Evolutionary conservation across 176 grass and related monocot species (phyloP).

Genomic region (Aegilops bicornis): DNA sequence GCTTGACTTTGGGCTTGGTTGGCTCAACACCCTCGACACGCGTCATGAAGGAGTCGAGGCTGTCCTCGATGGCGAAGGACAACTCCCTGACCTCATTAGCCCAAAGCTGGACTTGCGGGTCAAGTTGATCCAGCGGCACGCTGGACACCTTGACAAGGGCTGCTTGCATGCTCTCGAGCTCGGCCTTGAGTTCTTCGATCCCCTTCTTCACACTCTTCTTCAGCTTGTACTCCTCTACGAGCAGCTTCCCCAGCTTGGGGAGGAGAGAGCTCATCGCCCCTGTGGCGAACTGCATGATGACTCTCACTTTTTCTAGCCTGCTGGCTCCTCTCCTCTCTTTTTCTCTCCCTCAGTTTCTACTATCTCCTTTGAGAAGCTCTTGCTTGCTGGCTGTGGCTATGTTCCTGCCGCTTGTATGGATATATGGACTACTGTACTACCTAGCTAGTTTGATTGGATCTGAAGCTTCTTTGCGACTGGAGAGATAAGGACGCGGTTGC

Average conservation of each 20-base stretch:
- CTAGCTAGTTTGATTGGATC: neutral
- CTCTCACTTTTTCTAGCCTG: neutral
- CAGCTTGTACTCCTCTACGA: neutral
- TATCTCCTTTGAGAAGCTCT: neutral
- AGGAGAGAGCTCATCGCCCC: neutral
- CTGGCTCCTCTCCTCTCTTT: neutral
- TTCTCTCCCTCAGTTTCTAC: neutral
- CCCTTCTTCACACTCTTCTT: neutral
- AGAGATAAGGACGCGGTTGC: too few relatives aligned
- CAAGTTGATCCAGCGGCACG: neutral
- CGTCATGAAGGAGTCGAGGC: neutral
- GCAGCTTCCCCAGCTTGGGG: neutral
- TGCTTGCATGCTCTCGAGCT: neutral
- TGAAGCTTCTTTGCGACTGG: neutral
- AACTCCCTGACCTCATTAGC: neutral
- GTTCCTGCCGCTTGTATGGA: neutral
- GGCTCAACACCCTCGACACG: neutral
- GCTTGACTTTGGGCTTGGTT: neutral
- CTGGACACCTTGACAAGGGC: neutral
- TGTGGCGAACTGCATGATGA: neutral
- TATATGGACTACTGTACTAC: rapidly evolving
- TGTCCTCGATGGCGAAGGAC: conserved; percentile 5
- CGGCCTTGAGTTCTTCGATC: neutral
- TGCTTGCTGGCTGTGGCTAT: neutral
- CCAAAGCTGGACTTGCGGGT: neutral